Conservation (phyloP, 192 early-diverging fungal genomes). For the Backusella tuberculispora region DNA sequence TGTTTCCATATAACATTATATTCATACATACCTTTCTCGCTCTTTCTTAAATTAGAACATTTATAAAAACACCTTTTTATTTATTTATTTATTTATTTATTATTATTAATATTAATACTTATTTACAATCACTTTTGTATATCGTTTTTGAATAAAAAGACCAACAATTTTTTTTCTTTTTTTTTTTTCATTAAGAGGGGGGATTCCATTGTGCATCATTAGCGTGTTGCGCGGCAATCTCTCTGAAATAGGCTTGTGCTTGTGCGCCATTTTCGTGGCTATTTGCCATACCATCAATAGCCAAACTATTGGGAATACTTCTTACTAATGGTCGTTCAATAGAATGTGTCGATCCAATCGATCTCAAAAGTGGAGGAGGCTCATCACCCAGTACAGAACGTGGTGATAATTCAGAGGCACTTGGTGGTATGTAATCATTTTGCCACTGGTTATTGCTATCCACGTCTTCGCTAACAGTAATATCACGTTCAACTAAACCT, state of each 20-base stretch:
- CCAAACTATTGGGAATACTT: conserved; percentile 34
- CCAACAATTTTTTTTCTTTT: not conserved
- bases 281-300: conserved; percentile 29
- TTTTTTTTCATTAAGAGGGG: not conserved
- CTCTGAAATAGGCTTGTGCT: conserved; percentile 29
- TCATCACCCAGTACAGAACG: not conserved
- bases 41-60: not conserved
- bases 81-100: not conserved
- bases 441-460: not conserved
- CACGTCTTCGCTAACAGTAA: not conserved
- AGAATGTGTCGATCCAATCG: not conserved
- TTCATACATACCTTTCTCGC: not conserved
- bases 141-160: not conserved
- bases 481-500: not conserved
- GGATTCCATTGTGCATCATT: conserved; percentile 16
- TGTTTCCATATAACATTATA: not conserved
- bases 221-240: conserved; percentile 23
- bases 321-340: conserved; percentile 22
- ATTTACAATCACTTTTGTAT: conserved; percentile 13
- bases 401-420: not conserved
- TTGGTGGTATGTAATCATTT: not conserved
- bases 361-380: not conserved
- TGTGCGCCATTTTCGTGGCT: conserved; percentile 24
- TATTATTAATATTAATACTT: conserved; percentile 16
- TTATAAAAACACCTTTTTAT: not conserved